Conservation (phyloP, 768 basidiomycete genomes). For the Kwoniella sp. region DNA sequence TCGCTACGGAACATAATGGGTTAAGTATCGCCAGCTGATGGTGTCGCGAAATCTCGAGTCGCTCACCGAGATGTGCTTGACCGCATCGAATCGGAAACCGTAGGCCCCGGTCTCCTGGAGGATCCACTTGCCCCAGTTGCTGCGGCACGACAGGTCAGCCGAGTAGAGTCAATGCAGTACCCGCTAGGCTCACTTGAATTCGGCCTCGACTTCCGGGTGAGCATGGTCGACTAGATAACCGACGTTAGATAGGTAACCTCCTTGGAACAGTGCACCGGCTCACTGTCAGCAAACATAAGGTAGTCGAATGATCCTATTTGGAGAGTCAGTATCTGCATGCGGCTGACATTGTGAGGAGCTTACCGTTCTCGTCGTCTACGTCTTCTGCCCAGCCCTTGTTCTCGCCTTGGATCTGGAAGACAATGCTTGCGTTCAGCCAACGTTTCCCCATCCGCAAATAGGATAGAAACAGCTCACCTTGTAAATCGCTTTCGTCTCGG, state of each 20-base stretch:
- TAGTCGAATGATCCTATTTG: conserved; percentile 43
- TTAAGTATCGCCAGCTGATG: no score
- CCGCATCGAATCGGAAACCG: conserved; percentile 84
- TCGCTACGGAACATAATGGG: conserved; percentile 46
- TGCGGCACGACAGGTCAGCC: background rate
- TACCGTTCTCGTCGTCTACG: conserved; percentile 80
- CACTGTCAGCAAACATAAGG: conserved; percentile 45
- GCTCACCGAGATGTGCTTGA: conserved; percentile 62
- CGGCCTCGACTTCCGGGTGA: conserved; percentile 72
- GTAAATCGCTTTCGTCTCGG: conserved; percentile 61
- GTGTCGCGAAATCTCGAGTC: no score
- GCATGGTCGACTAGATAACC: conserved; percentile 63
- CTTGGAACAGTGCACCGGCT: background rate
- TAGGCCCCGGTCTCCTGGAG: conserved; percentile 55
- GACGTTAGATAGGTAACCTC: background rate
- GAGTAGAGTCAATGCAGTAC: no score
- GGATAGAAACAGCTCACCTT: conserved; percentile 32
- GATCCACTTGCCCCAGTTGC: conserved; percentile 72
- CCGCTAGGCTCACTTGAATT: conserved; percentile 53
- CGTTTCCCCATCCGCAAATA: background rate
- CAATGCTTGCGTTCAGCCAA: background rate
- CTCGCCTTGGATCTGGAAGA: conserved; percentile 58
- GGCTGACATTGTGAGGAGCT: no score
- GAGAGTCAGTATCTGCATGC: background rate
- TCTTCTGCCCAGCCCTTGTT: conserved; percentile 73